These are phyloP conservation scores for Parastagonospora avenae DNA, from an alignment of 2,329 filamentous ascomycete species.

Conservation along the genomic window DNA sequence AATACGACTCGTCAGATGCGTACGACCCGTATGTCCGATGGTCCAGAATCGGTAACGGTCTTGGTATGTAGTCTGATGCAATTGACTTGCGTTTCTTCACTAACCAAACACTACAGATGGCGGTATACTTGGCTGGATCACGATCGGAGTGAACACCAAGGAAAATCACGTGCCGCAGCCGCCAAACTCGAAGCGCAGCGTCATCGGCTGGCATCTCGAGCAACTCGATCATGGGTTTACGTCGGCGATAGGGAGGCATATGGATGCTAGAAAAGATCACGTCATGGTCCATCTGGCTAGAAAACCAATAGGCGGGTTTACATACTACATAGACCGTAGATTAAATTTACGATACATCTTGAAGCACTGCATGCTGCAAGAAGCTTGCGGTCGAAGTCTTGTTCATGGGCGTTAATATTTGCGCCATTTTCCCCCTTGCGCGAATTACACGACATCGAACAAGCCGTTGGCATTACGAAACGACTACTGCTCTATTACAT, in stretches of 20 bases:
- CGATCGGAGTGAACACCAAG: conserved; percentile 10
- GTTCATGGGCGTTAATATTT: too few species aligned
- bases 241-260: not conserved
- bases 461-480: too few species aligned
- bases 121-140: conserved; percentile 13
- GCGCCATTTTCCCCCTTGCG: too few species aligned
- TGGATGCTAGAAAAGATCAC: too few species aligned
- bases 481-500: too few species aligned
- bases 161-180: conserved; percentile 1
- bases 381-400: too few species aligned
- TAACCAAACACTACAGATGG: conserved; percentile 6
- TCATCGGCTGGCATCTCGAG: conserved; percentile 9
- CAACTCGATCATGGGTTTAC: not conserved
- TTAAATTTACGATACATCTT: too few species aligned
- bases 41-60: conserved; percentile 5
- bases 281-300: too few species aligned
- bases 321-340: too few species aligned
- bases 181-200: conserved; percentile 5
- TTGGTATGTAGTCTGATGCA: not conserved
- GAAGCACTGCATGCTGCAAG: too few species aligned
- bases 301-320: too few species aligned
- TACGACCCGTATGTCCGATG: conserved; percentile 15
- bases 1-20: not conserved
- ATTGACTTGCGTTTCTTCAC: not conserved
- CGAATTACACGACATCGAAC: too few species aligned